phyloP scores from a whole-genome alignment of 225 moss, liverwort and hornwort species.

The Physcomitrium patens region DNA sequence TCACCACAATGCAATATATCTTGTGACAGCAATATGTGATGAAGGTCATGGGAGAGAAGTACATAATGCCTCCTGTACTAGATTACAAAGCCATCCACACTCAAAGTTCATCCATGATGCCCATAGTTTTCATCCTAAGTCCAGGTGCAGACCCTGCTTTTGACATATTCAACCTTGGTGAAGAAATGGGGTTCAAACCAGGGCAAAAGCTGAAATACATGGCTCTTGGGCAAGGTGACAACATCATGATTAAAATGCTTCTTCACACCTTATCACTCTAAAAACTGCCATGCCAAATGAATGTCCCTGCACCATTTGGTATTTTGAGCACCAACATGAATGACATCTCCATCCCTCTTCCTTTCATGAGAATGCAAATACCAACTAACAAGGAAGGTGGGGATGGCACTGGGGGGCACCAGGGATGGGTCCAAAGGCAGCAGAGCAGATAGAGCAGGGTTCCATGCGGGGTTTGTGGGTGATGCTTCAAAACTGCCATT shows the following conservation, averaged over 20 bases:
- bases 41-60: constrained; percentile 88
- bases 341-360: too few relatives aligned
- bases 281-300: too few relatives aligned
- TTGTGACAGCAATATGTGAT: constrained; percentile 73
- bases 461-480: constrained; percentile 81
- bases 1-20: background rate
- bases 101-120: constrained; percentile 85
- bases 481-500: constrained; percentile 97
- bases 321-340: too few relatives aligned
- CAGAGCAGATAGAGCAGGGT: constrained; percentile 80
- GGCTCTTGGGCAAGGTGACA: constrained; percentile 82
- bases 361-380: too few relatives aligned
- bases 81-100: constrained; percentile 76
- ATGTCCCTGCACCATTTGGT: too few relatives aligned
- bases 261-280: too few relatives aligned
- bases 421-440: constrained; percentile 92
- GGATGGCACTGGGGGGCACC: too few relatives aligned
- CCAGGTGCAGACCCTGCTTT: constrained; percentile 95
- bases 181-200: constrained; percentile 84
- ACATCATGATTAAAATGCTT: too few relatives aligned
- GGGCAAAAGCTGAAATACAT: constrained; percentile 92
- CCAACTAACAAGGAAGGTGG: too few relatives aligned
- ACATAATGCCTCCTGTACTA: constrained; percentile 80
- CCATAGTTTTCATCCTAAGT: constrained; percentile 92
- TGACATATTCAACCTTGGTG: constrained; percentile 94